phyloP scores from a whole-genome alignment of 1,284 basidiomycete genomes.

The Moesziomyces parantarcticus region DNA sequence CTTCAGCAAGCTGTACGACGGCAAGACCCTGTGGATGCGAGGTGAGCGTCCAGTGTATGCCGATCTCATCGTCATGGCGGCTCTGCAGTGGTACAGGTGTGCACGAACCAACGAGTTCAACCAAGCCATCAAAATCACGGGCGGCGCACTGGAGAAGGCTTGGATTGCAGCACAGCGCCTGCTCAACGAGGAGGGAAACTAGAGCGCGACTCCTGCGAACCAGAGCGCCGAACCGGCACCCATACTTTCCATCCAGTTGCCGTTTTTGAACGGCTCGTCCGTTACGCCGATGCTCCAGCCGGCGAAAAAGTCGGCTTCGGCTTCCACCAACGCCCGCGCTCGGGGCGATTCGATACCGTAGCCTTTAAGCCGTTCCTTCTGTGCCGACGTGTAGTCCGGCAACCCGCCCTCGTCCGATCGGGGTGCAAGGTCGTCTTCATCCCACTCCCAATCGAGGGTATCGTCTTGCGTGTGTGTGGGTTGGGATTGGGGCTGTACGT shows the following conservation, averaged over 20 bases:
- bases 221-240: conserved; percentile 10
- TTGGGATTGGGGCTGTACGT: neutral
- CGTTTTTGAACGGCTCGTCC: conserved; percentile 38
- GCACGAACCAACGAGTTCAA: conserved; percentile 13
- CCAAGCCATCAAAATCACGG: conserved; percentile 13
- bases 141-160: conserved; percentile 11
- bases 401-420: neutral
- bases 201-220: conserved; percentile 3
- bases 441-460: conserved; percentile 35
- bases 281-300: conserved; percentile 49
- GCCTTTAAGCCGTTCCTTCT: conserved; percentile 22
- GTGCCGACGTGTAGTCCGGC: conserved; percentile 21
- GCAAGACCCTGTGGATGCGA: conserved; percentile 17
- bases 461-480: conserved; percentile 1
- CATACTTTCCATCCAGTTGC: conserved; percentile 25
- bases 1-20: conserved; percentile 21
- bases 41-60: conserved; percentile 26
- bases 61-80: conserved; percentile 22
- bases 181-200: conserved; percentile 4
- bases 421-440: conserved; percentile 22
- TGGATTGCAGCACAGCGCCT: conserved; percentile 19
- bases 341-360: conserved; percentile 29
- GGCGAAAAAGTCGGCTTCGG: conserved; percentile 40
- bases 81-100: conserved; percentile 39
- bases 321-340: conserved; percentile 26